phyloP scores from a whole-genome alignment of 306 rosid genomes.

The Glycyrrhiza uralensis region DNA sequence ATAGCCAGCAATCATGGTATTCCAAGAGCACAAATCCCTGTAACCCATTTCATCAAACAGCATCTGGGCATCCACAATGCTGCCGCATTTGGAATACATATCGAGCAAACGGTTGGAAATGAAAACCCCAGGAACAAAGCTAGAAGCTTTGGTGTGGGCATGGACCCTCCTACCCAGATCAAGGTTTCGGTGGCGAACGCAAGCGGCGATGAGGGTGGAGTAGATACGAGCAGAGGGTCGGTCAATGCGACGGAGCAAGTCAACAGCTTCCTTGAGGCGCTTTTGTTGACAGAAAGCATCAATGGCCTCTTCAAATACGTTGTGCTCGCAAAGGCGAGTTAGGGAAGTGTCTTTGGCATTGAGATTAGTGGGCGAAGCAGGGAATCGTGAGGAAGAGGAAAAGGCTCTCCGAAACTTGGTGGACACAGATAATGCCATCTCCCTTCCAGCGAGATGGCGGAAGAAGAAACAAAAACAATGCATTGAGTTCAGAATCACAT shows the following conservation, averaged over 20 bases:
- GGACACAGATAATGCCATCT: neutral
- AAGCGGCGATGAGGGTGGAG: slow-evolving; percentile 43
- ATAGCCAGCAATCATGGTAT: slow-evolving; percentile 59
- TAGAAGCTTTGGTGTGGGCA: slow-evolving; percentile 51
- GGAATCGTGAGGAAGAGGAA: slow-evolving; percentile 30
- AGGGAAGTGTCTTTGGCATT: slow-evolving; percentile 36
- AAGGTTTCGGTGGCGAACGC: slow-evolving; percentile 51
- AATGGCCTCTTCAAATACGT: slow-evolving; percentile 46
- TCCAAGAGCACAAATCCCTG: slow-evolving; percentile 71
- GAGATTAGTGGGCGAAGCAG: neutral
- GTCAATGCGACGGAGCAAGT: slow-evolving; percentile 32
- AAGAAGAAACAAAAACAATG: too few relatives aligned
- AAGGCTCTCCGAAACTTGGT: slow-evolving; percentile 14
- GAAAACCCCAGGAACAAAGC: slow-evolving; percentile 44
- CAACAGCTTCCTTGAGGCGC: slow-evolving; percentile 55
- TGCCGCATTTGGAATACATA: slow-evolving; percentile 56
- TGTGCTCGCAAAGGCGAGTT: slow-evolving; percentile 30
- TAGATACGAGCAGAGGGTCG: slow-evolving; percentile 49
- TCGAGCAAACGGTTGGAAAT: slow-evolving; percentile 50
- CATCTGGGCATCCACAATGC: slow-evolving; percentile 47
- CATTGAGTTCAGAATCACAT: too few relatives aligned
- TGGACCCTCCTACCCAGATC: slow-evolving; percentile 51
- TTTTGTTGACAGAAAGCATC: slow-evolving; percentile 42
- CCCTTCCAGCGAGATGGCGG: too few relatives aligned
- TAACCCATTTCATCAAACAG: slow-evolving; percentile 57